Evolutionary conservation across 169 alveolate genomes (phyloP).

Genomic region (Eimeria falciformis): DNA sequence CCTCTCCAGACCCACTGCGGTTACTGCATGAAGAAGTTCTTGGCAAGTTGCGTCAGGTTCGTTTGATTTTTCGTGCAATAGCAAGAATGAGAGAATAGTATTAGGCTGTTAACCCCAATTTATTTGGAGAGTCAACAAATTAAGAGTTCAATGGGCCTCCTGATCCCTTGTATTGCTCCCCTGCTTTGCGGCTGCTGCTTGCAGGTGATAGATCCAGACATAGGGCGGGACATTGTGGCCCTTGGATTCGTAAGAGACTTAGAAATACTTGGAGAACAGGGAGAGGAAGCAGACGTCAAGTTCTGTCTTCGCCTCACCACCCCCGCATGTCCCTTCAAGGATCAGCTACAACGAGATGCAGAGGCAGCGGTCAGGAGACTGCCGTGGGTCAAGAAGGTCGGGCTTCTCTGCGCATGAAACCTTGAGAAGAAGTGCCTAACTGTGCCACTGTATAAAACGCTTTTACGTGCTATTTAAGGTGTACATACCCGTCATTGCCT

Average conservation of each 20-base stretch:
- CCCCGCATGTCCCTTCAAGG: conserved; percentile 90
- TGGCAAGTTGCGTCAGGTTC: conserved; percentile 49
- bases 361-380: conserved; percentile 48
- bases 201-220: conserved; percentile 87
- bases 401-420: too few species aligned
- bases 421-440: too few species aligned
- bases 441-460: too few species aligned
- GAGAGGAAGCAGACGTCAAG: conserved; percentile 76
- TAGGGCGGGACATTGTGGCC: conserved; percentile 86
- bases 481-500: too few species aligned
- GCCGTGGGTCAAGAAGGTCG: conserved; percentile 83
- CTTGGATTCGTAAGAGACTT: conserved; percentile 85
- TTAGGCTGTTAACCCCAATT: neutral
- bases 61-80: neutral
- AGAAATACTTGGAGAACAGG: conserved; percentile 77
- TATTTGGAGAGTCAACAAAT: too few species aligned
- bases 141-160: too few species aligned
- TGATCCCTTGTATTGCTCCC: neutral
- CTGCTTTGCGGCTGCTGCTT: neutral
- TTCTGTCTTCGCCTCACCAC: conserved; percentile 87
- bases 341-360: conserved; percentile 79
- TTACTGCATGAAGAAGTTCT: conserved; percentile 53
- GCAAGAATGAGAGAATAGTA: neutral
- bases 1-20: neutral
- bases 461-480: too few species aligned